These are phyloP conservation scores for Amaranthus hypochondriacus DNA, from an alignment of 148 eudicot genomes.

Conservation along the genomic window DNA sequence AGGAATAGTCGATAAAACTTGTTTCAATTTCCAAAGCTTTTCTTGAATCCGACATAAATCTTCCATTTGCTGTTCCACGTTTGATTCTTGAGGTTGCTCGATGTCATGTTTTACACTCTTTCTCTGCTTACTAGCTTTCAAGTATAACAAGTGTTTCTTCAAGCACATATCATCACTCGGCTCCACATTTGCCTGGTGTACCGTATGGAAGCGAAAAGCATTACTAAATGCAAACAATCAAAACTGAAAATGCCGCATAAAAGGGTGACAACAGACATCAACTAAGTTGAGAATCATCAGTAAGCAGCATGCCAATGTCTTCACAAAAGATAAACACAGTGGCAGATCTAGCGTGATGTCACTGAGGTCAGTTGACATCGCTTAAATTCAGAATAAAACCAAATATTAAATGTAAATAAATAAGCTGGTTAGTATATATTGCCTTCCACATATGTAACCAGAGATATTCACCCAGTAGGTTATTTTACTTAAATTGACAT, in stretches of 20 bases:
- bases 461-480: too few species aligned
- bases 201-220: not conserved
- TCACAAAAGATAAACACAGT: too few species aligned
- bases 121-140: conserved; percentile 22
- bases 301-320: too few species aligned
- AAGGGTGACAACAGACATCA: not conserved
- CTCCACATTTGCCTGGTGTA: conserved; percentile 35
- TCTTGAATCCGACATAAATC: conserved; percentile 48
- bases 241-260: not conserved
- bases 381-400: too few species aligned
- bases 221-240: not conserved
- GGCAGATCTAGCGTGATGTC: too few species aligned
- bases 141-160: conserved; percentile 36
- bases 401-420: too few species aligned
- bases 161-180: conserved; percentile 53
- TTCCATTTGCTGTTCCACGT: conserved; percentile 58
- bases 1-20: conserved; percentile 36
- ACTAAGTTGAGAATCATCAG: too few species aligned
- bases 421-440: too few species aligned
- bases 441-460: too few species aligned
- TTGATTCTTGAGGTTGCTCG: conserved; percentile 20
- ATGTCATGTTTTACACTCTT: conserved; percentile 7
- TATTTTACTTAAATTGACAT: too few species aligned
- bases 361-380: too few species aligned
- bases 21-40: conserved; percentile 48